These are phyloP conservation scores for Rugosomyces carneus DNA, from an alignment of 1,284 basidiomycete species.

Conservation along the genomic window DNA sequence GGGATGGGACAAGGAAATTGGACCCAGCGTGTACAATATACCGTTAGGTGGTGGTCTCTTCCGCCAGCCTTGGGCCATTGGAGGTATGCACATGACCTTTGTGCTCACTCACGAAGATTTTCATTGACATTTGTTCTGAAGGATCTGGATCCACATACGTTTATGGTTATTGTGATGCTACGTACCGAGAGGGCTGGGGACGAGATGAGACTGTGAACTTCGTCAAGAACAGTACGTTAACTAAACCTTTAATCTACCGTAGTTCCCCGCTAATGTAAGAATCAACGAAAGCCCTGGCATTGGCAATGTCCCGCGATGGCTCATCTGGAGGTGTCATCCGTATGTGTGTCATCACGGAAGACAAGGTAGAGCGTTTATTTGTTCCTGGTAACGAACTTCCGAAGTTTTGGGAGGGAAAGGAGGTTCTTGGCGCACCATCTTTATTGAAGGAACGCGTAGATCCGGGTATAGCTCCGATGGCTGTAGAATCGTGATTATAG, in stretches of 20 bases:
- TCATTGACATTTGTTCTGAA: constrained; percentile 23
- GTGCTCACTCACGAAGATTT: background rate
- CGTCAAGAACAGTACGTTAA: constrained; percentile 86
- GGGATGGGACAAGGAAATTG: constrained; percentile 92
- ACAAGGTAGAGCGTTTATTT: constrained; percentile 87
- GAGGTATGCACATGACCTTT: constrained; percentile 49
- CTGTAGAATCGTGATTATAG: constrained; percentile 48
- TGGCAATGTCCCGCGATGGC: constrained; percentile 98
- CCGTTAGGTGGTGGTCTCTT: constrained; percentile 92
- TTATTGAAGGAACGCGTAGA: constrained; percentile 28
- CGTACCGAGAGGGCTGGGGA: constrained; percentile 93
- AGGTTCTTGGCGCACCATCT: constrained; percentile 45
- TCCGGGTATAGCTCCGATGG: constrained; percentile 52
- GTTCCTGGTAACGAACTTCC: constrained; percentile 92
- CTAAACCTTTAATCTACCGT: background rate
- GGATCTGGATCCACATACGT: constrained; percentile 97
- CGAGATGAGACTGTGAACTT: constrained; percentile 90
- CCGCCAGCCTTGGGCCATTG: constrained; percentile 95
- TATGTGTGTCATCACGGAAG: constrained; percentile 94
- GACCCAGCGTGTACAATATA: constrained; percentile 96
- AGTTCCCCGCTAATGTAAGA: constrained; percentile 7
- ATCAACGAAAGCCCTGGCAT: constrained; percentile 64
- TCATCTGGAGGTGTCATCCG: constrained; percentile 97
- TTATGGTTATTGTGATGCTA: constrained; percentile 98
- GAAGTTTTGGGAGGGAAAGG: constrained; percentile 79